Conservation (phyloP, 306 rosid species). For the Sphenostylis stenocarpa region DNA sequence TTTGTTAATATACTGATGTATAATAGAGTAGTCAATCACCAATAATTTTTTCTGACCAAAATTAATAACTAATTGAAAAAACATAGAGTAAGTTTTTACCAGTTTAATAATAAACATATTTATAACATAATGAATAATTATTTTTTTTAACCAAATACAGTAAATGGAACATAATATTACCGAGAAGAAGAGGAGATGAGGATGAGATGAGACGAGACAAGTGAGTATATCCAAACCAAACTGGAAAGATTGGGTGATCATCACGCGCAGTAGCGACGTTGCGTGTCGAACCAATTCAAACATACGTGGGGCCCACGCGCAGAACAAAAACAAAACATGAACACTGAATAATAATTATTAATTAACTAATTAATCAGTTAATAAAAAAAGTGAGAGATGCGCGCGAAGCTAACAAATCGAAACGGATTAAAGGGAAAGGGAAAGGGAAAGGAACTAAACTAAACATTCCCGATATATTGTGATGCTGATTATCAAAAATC, state of each 20-base stretch:
- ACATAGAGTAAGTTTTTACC: no score
- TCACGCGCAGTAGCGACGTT: neutral
- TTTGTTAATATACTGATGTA: no score
- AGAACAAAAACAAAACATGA: neutral
- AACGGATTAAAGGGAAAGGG: neutral
- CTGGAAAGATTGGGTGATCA: neutral
- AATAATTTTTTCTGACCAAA: no score
- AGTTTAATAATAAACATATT: no score
- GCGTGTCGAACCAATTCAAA: constrained; percentile 35
- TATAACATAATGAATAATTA: no score
- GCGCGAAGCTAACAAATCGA: constrained; percentile 33
- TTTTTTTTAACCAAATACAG: no score
- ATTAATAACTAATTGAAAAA: no score
- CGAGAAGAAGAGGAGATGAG: neutral
- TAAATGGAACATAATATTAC: no score
- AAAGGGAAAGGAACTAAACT: neutral
- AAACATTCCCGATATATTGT: neutral
- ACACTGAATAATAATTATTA: neutral
- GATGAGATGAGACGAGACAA: neutral
- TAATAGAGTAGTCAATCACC: no score
- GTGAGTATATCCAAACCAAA: no score
- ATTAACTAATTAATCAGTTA: neutral
- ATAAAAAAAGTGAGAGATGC: neutral
- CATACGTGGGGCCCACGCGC: neutral
- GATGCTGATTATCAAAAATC: neutral